Base-by-base conservation (phyloP, 371 early-diverging fungal species). In the Rozella allomycis region DNA sequence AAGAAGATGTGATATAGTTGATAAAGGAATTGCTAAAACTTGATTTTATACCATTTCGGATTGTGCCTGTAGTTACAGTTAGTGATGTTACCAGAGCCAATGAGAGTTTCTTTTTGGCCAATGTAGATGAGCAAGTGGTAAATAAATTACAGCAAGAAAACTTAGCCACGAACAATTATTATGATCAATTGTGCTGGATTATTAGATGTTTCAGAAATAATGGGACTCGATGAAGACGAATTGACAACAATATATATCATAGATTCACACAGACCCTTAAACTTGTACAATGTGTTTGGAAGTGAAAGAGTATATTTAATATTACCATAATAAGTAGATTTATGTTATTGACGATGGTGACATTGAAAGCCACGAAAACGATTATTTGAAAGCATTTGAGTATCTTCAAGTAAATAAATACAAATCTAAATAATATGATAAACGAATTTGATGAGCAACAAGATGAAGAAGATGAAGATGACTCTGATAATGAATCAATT, bases 151-250 rank as follows among this genome's bases (percentile, higher is more conserved):
- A n/a, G n/a, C n/a, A n/a, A n/a, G n/a, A n/a, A n/a, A n/a, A n/a
- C n/a, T n/a, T n/a, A n/a, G n/a, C n/a, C n/a, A n/a, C n/a, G n/a
- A n/a, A n/a, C 74, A 0, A 58, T 85, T 18, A 50, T 87, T 20
- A 56, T 83, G 50, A 55, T 90, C 35, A 86, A 87, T 51, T 84
- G 84, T 47, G 87, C 85, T 4, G 85, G 71, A 1, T 39, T 64
- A 17, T 55, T 78, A 21, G 77, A 81, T 35, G 43, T 85, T 4
- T 53, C 52, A 12, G 72, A 81, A 16, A 45, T 67, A 6, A 58
- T 81, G 27, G 13, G 21, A 23, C 41, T 44, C 4, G 3, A 35
- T 3, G 61, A 62, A n/a, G 43, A 59, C 3, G 54, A 73, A 12
- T n/a, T n/a, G n/a, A n/a, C n/a, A n/a, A 61, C 59, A 0, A 63